Conservation (phyloP, 2,329 filamentous ascomycete genomes). For the Allantophomopsis cytisporea region DNA sequence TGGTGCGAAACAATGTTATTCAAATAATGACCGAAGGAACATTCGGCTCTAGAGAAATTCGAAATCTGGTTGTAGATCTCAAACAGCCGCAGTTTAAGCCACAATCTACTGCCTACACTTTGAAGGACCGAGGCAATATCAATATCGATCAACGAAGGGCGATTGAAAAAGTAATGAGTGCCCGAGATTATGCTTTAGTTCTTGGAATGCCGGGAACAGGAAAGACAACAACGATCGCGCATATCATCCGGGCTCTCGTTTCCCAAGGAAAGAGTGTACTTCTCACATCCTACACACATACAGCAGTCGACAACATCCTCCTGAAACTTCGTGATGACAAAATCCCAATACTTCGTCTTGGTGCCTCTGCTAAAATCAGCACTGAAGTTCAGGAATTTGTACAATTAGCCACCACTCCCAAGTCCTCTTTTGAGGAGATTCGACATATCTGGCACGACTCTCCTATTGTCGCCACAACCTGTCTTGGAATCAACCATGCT, state of each 20-base stretch:
- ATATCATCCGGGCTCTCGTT: conserved; percentile 85
- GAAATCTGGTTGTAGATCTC: conserved; percentile 69
- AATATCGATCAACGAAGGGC: conserved; percentile 81
- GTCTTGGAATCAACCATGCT: conserved; percentile 78
- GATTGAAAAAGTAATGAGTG: conserved; percentile 91
- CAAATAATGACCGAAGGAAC: conserved; percentile 77
- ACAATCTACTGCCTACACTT: conserved; percentile 45
- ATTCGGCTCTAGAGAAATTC: conserved; percentile 57
- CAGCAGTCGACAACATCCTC: conserved; percentile 94
- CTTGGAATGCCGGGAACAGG: conserved; percentile 97
- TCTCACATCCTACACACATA: conserved; percentile 91
- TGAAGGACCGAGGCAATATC: conserved; percentile 51
- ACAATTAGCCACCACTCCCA: conserved; percentile 60
- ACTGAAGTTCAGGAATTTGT: conserved; percentile 79
- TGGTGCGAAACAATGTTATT: conserved; percentile 84
- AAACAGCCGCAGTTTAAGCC: conserved; percentile 61
- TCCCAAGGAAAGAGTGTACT: conserved; percentile 85
- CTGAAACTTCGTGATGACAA: conserved; percentile 75
- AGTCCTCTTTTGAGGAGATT: conserved; percentile 70
- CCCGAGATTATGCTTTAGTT: conserved; percentile 90
- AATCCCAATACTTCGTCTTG: conserved; percentile 73
- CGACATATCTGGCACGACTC: conserved; percentile 72
- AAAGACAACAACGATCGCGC: conserved; percentile 95
- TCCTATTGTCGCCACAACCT: conserved; percentile 88
- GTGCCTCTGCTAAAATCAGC: conserved; percentile 74